phyloP scores from a whole-genome alignment of 176 grass and related monocot species.

The sorghum (Sorghum bicolor) region Sorghum_bicolor_NCBIv3 NC_012872.2:64958001-64958500 shows the following conservation, averaged over 20 bases:
- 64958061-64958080: background rate
- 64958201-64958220: too few relatives aligned
- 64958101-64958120: background rate
- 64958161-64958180: too few relatives aligned
- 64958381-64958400: constrained; percentile 1
- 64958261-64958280: background rate
- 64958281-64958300: background rate
- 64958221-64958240: too few relatives aligned
- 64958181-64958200: too few relatives aligned
- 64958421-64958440: constrained; percentile 9
- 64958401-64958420: background rate
- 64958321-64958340: background rate
- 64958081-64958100: background rate
- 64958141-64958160: background rate
- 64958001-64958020: background rate
- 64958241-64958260: too few relatives aligned
- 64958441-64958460: background rate
- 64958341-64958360: background rate
- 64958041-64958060: background rate
- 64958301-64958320: constrained; percentile 2
- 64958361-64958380: background rate
- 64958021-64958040: background rate
- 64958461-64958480: background rate
- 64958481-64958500: background rate
- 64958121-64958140: background rate